Percentiles rank a stretch among this genome's conserved stretches.
phyloP scores from a whole-genome alignment of 1,139 yeast genomes.

The Saccharomyces hybrid region DNA sequence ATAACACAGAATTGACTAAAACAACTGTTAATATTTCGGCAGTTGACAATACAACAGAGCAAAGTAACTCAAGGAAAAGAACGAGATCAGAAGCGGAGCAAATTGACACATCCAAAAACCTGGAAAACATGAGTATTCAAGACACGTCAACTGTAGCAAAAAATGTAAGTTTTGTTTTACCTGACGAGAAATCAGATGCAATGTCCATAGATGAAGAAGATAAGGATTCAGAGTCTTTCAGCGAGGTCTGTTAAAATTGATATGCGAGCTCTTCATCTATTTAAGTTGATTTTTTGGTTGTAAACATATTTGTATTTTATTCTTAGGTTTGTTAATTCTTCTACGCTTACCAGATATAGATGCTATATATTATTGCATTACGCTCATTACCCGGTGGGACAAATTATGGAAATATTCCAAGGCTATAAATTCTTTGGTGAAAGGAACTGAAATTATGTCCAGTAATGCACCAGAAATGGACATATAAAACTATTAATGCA shows the following conservation, averaged over 20 bases:
- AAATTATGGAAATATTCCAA: not conserved
- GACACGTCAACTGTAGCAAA: constrained; percentile 8
- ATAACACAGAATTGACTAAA: not conserved
- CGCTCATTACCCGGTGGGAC: not conserved
- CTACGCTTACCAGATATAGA: not conserved
- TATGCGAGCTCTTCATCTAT: not conserved
- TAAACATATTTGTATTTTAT: not conserved
- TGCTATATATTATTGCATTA: not conserved
- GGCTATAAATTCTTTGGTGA: too few relatives aligned
- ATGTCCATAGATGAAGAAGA: constrained; percentile 7
- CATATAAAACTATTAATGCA: too few relatives aligned
- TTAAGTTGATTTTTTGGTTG: not conserved
- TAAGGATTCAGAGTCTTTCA: constrained; percentile 5
- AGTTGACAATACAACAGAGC: constrained; percentile 12
- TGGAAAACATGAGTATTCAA: not conserved
- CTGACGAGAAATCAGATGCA: constrained; percentile 12
- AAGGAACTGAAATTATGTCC: not conserved
- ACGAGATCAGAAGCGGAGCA: constrained; percentile 6
- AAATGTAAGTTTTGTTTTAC: constrained; percentile 17
- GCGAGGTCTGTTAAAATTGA: not conserved
- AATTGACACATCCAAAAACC: not conserved
- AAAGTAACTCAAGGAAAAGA: constrained; percentile 3
- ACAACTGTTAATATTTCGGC: not conserved
- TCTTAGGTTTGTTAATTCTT: not conserved
- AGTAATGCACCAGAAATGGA: not conserved